phyloP scores from a whole-genome alignment of 306 rosid genomes.

The Medicago lupulina region DNA sequence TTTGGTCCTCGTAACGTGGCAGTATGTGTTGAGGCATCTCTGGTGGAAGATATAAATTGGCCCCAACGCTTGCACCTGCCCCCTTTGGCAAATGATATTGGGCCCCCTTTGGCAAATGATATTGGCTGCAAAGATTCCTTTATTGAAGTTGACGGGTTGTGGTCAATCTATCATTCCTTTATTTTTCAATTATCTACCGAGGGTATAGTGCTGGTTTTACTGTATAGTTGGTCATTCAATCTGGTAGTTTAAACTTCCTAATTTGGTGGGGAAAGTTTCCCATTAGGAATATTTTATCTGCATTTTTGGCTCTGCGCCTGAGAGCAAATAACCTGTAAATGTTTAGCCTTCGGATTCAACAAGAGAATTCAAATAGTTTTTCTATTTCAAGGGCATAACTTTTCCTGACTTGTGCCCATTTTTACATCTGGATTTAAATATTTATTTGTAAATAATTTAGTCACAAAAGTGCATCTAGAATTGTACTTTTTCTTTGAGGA shows the following conservation, averaged over 20 bases:
- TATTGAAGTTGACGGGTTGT: constrained; percentile 44
- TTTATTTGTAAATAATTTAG: constrained; percentile 8
- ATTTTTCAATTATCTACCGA: constrained; percentile 49
- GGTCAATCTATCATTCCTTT: constrained; percentile 40
- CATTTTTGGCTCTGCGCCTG: constrained; percentile 52
- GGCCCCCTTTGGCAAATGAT: constrained; percentile 40
- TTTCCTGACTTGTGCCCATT: constrained; percentile 12
- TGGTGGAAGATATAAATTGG: constrained; percentile 44
- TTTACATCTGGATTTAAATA: constrained; percentile 27
- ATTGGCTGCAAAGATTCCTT: constrained; percentile 42
- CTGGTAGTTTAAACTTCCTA: constrained; percentile 48
- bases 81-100: constrained; percentile 32
- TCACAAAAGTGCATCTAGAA: not conserved
- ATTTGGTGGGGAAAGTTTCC: constrained; percentile 47
- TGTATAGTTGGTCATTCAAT: constrained; percentile 59
- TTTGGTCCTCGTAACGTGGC: constrained; percentile 48
- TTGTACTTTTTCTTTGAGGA: not conserved
- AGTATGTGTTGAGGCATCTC: constrained; percentile 46
- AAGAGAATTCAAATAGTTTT: constrained; percentile 44
- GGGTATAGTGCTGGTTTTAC: constrained; percentile 47
- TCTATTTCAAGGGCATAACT: constrained; percentile 24
- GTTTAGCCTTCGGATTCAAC: constrained; percentile 50
- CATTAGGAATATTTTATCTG: constrained; percentile 50
- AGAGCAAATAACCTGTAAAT: constrained; percentile 74
- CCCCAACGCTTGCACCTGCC: constrained; percentile 47